Conservation (phyloP, 768 basidiomycete species). For the Russula olivacea region DNA sequence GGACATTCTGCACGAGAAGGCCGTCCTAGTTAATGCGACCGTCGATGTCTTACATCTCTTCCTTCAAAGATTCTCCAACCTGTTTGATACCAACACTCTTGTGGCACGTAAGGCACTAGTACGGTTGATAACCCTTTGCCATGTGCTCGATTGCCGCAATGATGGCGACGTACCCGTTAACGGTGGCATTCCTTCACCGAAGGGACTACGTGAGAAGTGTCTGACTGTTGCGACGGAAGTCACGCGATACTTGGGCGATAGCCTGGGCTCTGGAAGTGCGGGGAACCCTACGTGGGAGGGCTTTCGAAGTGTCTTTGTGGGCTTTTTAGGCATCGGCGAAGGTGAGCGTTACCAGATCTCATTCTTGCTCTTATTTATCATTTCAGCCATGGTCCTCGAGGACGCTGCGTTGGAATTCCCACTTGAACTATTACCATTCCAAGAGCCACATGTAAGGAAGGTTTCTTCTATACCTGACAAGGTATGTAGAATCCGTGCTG, state of each 20-base stretch:
- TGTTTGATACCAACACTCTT: constrained; percentile 43
- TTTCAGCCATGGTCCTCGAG: constrained; percentile 11
- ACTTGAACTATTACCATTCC: constrained; percentile 14
- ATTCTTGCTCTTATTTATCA: background rate
- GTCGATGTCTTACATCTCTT: constrained; percentile 50
- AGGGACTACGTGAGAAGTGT: constrained; percentile 43
- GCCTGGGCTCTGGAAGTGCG: constrained; percentile 29
- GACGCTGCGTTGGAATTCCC: constrained; percentile 10
- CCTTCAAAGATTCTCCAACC: constrained; percentile 41
- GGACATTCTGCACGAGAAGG: constrained; percentile 51
- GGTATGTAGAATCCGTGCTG: background rate
- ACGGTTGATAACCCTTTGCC: constrained; percentile 48
- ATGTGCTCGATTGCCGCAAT: constrained; percentile 54
- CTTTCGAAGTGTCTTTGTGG: constrained; percentile 30
- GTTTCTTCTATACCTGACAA: constrained; percentile 17
- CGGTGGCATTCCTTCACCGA: constrained; percentile 42
- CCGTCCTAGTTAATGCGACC: constrained; percentile 47
- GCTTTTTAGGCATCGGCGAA: constrained; percentile 6
- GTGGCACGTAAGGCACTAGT: constrained; percentile 46
- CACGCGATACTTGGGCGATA: constrained; percentile 44
- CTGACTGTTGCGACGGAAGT: constrained; percentile 41
- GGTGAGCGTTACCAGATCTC: constrained; percentile 7
- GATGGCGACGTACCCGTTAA: constrained; percentile 39
- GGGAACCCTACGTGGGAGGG: constrained; percentile 39
- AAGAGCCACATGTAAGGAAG: constrained; percentile 11